phyloP scores from a whole-genome alignment of 2,329 filamentous ascomycete genomes.

The Fusarium duplospermum region DNA sequence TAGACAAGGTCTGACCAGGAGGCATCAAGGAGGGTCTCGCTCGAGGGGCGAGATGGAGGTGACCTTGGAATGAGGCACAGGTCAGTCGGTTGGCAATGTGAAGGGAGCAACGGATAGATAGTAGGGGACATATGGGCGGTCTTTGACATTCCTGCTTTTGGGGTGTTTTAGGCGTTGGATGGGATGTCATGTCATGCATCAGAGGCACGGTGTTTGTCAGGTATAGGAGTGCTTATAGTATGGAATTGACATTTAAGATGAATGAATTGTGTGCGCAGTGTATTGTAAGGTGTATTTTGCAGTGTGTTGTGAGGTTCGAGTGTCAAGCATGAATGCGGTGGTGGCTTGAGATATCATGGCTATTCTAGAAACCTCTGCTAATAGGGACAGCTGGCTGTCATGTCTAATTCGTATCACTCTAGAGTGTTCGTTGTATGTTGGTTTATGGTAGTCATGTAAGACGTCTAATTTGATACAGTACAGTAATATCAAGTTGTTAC shows the following conservation, averaged over 20 bases:
- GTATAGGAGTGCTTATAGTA: constrained; percentile 28
- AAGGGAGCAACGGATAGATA: constrained; percentile 30
- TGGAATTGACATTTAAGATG: constrained; percentile 15
- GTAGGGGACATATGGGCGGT: constrained; percentile 20
- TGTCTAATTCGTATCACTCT: not conserved
- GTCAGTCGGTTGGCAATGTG: constrained; percentile 11
- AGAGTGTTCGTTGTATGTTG: not conserved
- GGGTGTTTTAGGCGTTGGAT: constrained; percentile 45
- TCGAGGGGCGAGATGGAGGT: constrained; percentile 2
- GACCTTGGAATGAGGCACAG: constrained; percentile 11
- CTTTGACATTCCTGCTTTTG: constrained; percentile 32
- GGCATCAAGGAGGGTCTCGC: constrained; percentile 5
- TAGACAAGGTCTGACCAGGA: constrained; percentile 13
- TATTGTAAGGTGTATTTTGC: not conserved
- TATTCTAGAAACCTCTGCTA: not conserved
- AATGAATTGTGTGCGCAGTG: not conserved
- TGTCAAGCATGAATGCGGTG: not conserved
- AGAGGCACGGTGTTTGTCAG: constrained; percentile 43
- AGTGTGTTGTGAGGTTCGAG: not conserved
- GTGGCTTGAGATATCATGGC: not conserved
- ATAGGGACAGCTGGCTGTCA: too few relatives aligned
- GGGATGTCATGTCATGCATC: constrained; percentile 43
- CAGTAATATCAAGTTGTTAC: not conserved
- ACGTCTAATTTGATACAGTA: not conserved
- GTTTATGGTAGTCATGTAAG: not conserved